Evolutionary conservation across 345 rosid species (phyloP), one percentile per base, ranked within the genome.

Genomic region (Physaria fendleri): DNA sequence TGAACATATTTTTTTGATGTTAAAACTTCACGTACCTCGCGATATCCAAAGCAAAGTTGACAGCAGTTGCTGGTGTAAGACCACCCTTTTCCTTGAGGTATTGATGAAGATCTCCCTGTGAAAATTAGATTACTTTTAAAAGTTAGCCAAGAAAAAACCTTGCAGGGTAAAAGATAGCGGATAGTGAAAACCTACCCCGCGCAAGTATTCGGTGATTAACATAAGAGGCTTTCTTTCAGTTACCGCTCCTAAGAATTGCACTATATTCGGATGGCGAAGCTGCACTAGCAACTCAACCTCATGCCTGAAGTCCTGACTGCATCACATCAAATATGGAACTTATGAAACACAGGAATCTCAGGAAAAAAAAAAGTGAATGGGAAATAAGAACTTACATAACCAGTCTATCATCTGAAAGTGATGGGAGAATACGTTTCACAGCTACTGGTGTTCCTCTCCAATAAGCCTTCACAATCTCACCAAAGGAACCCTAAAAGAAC

Each of bases 381-480:
- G 18, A 51, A 8, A 28, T 8, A 11, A 10, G 7, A 60, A 67
- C 94, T 83, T 76, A 93, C 99, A 89, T 82, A 75, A 93, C 99
- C 73, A 93, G 76, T 82, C 95, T 85, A 81, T 93, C 99, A 75
- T 93, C 99, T 50, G 97, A 93, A 39, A 93, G 97, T 34, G 94
- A 85, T 15, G 99, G 99, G 69, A 93, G 95, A 68, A 93, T 93
- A 61, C 97, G 94, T 71, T 93, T 93, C 35, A 93, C 77, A 45
- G 99, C 99, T 23, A 93, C 97, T 0, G 99, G 97, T 50, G 99
- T 93, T 74, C 99, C 99, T 73, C 97, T 91, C 99, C 99, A 93
- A 70, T 41, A 60, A 35, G 97, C 97, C 77, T 77, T 93, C 68
- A 82, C 79, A 75, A 93, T 93, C 81, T 93, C 99, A 62, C 99